A percentile compares a stretch with the other conserved stretches of the same genome.
Evolutionary conservation across 1,139 yeast genomes (phyloP).

Genomic region (Dujonia santamariae): DNA sequence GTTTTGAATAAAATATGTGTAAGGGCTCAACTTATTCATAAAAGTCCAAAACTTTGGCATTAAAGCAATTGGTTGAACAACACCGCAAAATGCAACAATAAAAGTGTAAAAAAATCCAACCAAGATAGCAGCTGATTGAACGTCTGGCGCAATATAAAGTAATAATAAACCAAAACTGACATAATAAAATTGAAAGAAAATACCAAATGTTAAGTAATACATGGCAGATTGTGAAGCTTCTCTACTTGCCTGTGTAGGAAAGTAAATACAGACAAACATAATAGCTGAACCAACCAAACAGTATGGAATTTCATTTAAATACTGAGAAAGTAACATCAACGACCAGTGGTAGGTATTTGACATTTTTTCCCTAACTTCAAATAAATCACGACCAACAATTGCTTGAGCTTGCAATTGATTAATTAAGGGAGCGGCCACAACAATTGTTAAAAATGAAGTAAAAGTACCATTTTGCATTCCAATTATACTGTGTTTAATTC

Average conservation of each 20-base stretch:
- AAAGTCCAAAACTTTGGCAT: conserved; percentile 68
- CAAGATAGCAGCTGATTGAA: conserved; percentile 60
- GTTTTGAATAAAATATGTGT: conserved; percentile 64
- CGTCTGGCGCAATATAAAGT: conserved; percentile 57
- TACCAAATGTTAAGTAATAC: conserved; percentile 46
- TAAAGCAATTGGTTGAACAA: conserved; percentile 51
- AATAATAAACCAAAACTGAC: conserved; percentile 53
- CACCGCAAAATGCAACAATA: conserved; percentile 60
- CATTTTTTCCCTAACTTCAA: conserved; percentile 60
- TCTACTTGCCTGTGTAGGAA: conserved; percentile 51
- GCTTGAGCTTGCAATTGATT: conserved; percentile 40
- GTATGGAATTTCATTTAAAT: conserved; percentile 54
- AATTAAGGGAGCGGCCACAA: conserved; percentile 50
- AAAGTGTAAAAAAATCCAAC: conserved; percentile 52
- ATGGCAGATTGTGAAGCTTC: conserved; percentile 52
- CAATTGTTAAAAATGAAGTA: conserved; percentile 47
- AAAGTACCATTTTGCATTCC: conserved; percentile 54
- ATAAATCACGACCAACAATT: conserved; percentile 51
- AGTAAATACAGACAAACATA: conserved; percentile 53
- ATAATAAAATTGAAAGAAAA: conserved; percentile 55
- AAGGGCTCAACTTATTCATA: conserved; percentile 70
- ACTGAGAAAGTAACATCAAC: conserved; percentile 49
- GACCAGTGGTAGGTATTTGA: conserved; percentile 70
- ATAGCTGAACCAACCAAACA: conserved; percentile 49
- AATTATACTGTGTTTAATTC: conserved; percentile 33